Percentiles rank a stretch among this genome's conserved stretches.
Conservation (phyloP, 2,329 filamentous ascomycete genomes). For the Botrytis porri region DNA sequence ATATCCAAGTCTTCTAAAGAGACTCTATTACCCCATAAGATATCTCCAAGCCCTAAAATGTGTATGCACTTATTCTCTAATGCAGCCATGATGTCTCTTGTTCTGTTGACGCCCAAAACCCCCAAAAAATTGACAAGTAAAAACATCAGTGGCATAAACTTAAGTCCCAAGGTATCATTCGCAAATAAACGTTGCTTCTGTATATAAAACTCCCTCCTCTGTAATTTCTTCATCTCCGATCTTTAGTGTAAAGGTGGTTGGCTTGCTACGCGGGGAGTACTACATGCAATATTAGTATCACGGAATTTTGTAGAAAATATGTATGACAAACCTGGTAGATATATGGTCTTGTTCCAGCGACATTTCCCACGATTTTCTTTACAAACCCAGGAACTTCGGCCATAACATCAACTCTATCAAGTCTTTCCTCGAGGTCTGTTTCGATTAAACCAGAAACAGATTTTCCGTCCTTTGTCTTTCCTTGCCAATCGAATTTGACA, state of each 20-base stretch:
- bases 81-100: conserved; percentile 31
- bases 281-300: conserved; percentile 42
- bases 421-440: conserved; percentile 62
- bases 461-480: conserved; percentile 74
- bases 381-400: conserved; percentile 93
- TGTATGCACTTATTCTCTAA: conserved; percentile 29
- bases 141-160: background rate
- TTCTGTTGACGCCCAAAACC: conserved; percentile 32
- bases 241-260: conserved; percentile 75
- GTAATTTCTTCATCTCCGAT: conserved; percentile 73
- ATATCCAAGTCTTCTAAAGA: background rate
- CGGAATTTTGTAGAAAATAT: background rate
- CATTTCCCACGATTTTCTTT: conserved; percentile 85
- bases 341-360: conserved; percentile 91
- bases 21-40: conserved; percentile 6
- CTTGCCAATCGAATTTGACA: conserved; percentile 74
- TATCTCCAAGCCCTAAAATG: background rate
- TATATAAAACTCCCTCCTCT: conserved; percentile 78
- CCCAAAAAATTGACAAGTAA: conserved; percentile 21
- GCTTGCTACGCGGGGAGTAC: conserved; percentile 65
- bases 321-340: conserved; percentile 77
- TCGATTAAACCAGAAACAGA: conserved; percentile 66
- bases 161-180: conserved; percentile 36
- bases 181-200: conserved; percentile 95
- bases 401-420: conserved; percentile 93